Percentiles rank a stretch among this genome's conserved stretches.
Conservation (phyloP, 2,329 filamentous ascomycete genomes). For the Diaporthe humulicola region DNA sequence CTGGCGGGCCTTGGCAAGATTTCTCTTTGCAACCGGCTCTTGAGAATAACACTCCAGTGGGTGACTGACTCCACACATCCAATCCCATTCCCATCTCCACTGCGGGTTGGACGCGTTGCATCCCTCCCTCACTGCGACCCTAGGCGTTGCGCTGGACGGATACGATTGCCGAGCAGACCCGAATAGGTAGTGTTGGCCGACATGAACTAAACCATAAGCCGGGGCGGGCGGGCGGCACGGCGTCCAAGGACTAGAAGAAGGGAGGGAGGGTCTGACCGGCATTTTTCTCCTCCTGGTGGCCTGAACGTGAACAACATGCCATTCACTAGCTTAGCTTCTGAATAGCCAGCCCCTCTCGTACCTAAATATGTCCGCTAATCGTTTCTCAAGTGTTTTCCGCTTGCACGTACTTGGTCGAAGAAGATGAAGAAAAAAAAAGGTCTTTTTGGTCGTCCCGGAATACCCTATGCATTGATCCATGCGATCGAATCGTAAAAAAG, state of each 20-base stretch:
- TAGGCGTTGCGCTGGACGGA: not conserved
- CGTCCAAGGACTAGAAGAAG: too few species aligned
- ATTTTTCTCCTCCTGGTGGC: too few species aligned
- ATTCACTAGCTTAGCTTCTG: not conserved
- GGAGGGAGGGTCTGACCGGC: too few species aligned
- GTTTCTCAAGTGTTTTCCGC: too few species aligned
- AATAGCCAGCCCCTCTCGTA: too few species aligned
- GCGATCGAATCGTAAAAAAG: not conserved
- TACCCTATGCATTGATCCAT: not conserved
- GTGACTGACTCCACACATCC: too few species aligned
- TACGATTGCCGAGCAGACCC: not conserved
- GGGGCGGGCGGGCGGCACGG: too few species aligned
- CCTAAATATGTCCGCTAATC: too few species aligned
- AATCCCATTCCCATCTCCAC: not conserved
- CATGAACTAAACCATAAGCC: not conserved
- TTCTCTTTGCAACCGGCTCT: not conserved
- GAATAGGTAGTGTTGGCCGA: not conserved
- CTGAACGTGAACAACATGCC: not conserved
- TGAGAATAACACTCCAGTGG: not conserved
- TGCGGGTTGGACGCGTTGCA: not conserved
- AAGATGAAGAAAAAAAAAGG: constrained; percentile 1
- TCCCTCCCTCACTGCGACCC: too few species aligned
- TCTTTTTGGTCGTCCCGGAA: not conserved
- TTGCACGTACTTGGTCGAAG: too few species aligned
- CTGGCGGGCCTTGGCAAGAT: not conserved